Conservation (phyloP, 768 basidiomycete genomes). For the Termitomyces sp. region DNA sequence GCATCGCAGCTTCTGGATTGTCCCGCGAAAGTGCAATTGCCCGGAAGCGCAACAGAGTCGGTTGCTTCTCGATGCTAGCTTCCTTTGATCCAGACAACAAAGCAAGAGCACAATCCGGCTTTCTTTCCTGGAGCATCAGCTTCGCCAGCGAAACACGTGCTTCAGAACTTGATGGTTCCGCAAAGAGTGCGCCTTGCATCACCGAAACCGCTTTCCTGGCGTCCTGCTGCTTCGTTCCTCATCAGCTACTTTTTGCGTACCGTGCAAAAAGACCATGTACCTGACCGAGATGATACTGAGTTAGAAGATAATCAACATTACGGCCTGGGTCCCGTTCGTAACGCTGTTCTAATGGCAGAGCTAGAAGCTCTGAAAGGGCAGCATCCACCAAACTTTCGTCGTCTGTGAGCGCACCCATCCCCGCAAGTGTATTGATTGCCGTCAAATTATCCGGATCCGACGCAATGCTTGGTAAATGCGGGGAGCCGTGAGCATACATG, state of each 20-base stretch:
- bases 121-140: constrained; percentile 45
- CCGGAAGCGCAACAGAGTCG: constrained; percentile 41
- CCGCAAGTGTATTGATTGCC: constrained; percentile 79
- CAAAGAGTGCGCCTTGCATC: constrained; percentile 51
- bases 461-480: constrained; percentile 51
- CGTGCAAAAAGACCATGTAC: constrained; percentile 30
- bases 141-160: constrained; percentile 50
- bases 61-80: constrained; percentile 27
- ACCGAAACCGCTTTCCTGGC: constrained; percentile 41
- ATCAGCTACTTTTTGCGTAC: not conserved
- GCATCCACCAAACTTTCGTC: constrained; percentile 83
- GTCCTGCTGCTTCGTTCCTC: constrained; percentile 35
- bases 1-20: constrained; percentile 23
- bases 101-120: constrained; percentile 38
- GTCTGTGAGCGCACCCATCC: constrained; percentile 81
- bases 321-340: constrained; percentile 61
- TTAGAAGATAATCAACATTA: constrained; percentile 67
- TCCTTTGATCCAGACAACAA: constrained; percentile 29
- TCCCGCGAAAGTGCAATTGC: constrained; percentile 36
- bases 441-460: constrained; percentile 72
- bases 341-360: constrained; percentile 61
- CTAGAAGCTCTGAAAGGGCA: constrained; percentile 74
- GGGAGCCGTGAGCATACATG: not conserved
- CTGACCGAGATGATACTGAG: constrained; percentile 69
- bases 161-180: constrained; percentile 47